These are phyloP conservation scores for Thalia dealbata DNA, from an alignment of 176 grass and related monocot species.

Conservation along the genomic window DNA sequence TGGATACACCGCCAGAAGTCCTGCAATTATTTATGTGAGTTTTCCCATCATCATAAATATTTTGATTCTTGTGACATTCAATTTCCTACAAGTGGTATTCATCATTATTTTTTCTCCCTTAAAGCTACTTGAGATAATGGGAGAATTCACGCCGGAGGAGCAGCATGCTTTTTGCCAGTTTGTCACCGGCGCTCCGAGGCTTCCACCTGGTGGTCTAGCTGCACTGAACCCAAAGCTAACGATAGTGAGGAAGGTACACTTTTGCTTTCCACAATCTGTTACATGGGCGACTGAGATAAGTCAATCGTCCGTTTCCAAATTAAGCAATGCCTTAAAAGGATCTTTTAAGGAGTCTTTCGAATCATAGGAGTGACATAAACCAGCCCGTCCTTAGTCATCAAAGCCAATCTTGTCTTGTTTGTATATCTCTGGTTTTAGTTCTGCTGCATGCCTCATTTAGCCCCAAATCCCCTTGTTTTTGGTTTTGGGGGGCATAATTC, in stretches of 20 bases:
- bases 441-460: no score
- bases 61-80: not conserved
- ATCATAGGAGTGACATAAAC: no score
- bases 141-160: conserved; percentile 62
- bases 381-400: no score
- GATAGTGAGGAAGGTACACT: conserved; percentile 73
- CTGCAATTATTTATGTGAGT: conserved; percentile 57
- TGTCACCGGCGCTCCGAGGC: conserved; percentile 80
- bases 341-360: no score
- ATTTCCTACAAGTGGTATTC: not conserved
- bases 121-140: conserved; percentile 85
- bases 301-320: no score
- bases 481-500: not conserved
- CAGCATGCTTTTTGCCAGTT: conserved; percentile 91
- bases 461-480: no score
- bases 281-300: no score
- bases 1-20: conserved; percentile 88
- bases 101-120: conserved; percentile 8
- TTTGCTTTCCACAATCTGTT: not conserved
- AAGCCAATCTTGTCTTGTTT: no score
- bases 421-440: no score
- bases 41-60: not conserved
- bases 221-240: conserved; percentile 77
- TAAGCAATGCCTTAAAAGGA: no score
- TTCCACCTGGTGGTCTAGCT: conserved; percentile 82